Percentiles rank a stretch among this genome's conserved stretches.
Evolutionary conservation across 2,329 filamentous ascomycete genomes (phyloP).

Genomic region (Fusarium chuoi): DNA sequence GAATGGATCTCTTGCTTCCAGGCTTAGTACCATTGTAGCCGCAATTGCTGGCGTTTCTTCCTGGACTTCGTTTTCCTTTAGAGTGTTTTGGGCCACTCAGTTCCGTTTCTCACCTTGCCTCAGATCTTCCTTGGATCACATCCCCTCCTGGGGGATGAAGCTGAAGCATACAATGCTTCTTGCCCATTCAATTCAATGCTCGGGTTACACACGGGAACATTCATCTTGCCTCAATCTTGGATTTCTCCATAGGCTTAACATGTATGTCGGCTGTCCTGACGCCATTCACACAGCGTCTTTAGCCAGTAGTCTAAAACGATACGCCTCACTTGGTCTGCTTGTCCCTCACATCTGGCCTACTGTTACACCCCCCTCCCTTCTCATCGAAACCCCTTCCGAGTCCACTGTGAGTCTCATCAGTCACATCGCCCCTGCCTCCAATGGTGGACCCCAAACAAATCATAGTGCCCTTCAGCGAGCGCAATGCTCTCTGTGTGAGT

Average conservation of each 20-base stretch:
- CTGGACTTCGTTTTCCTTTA: slow-evolving; percentile 19
- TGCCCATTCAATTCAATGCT: slow-evolving; percentile 3
- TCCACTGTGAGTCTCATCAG: slow-evolving; percentile 37
- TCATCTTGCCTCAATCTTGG: slow-evolving; percentile 5
- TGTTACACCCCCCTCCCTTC: slow-evolving; percentile 32
- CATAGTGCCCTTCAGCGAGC: slow-evolving; percentile 21
- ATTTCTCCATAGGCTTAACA: slow-evolving; percentile 7
- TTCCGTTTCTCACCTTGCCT: slow-evolving; percentile 29
- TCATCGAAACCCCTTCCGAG: slow-evolving; percentile 26
- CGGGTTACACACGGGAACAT: slow-evolving; percentile 19
- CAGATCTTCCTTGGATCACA: slow-evolving; percentile 9
- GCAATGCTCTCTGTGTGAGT: slow-evolving; percentile 33
- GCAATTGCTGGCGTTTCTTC: slow-evolving; percentile 9
- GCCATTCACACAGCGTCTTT: slow-evolving; percentile 36
- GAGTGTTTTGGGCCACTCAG: slow-evolving; percentile 39
- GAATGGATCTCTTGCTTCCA: slow-evolving; percentile 13
- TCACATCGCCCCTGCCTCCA: slow-evolving; percentile 38
- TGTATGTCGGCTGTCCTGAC: slow-evolving; percentile 29
- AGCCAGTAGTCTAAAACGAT: slow-evolving; percentile 36
- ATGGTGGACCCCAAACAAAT: slow-evolving; percentile 39
- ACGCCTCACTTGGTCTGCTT: slow-evolving; percentile 41
- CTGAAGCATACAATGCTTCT: slow-evolving; percentile 1
- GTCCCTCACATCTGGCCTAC: slow-evolving; percentile 16
- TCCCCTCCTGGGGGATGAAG: slow-evolving; percentile 2
- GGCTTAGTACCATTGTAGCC: slow-evolving; percentile 3